Percentiles rank a stretch among this genome's conserved stretches.
phyloP scores from a whole-genome alignment of 139 green algal species.

The Astrephomene gubernaculifera region DNA sequence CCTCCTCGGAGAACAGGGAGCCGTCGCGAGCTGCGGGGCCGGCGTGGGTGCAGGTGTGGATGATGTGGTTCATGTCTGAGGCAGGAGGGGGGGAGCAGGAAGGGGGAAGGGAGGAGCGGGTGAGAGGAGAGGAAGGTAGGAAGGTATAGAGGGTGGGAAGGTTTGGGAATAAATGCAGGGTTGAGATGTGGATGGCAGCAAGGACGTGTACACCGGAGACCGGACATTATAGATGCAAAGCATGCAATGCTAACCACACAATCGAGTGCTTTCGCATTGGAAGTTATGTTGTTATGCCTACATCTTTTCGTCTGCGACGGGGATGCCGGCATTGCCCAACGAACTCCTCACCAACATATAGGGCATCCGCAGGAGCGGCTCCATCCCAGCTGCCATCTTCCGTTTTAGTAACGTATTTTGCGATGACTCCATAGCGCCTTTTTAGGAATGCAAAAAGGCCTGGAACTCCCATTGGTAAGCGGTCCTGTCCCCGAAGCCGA shows the following conservation, averaged over 20 bases:
- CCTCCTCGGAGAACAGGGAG: not conserved
- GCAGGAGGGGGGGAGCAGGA: not conserved
- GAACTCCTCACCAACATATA: slow-evolving; percentile 77
- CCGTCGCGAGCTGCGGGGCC: slow-evolving; percentile 9
- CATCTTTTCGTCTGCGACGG: too few species aligned
- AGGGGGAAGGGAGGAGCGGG: too few species aligned
- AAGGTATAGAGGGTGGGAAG: too few species aligned
- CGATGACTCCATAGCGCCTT: slow-evolving; percentile 64
- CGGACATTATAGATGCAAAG: too few species aligned
- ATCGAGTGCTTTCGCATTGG: too few species aligned
- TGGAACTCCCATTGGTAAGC: slow-evolving; percentile 78
- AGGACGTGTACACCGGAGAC: too few species aligned
- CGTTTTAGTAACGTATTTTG: slow-evolving; percentile 31
- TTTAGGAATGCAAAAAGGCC: slow-evolving; percentile 72
- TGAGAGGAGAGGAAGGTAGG: not conserved
- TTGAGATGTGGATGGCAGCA: too few species aligned
- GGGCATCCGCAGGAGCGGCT: slow-evolving; percentile 56
- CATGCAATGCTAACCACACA: too few species aligned
- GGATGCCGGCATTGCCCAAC: too few species aligned
- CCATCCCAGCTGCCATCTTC: not conserved
- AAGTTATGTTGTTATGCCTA: too few species aligned
- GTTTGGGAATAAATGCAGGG: too few species aligned
- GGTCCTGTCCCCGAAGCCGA: too few species aligned
- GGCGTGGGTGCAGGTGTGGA: slow-evolving; percentile 78
- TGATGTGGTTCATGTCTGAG: slow-evolving; percentile 90